Conservation (phyloP, 805 yeast genomes). For the Saccharomycopsis sp. region DNA sequence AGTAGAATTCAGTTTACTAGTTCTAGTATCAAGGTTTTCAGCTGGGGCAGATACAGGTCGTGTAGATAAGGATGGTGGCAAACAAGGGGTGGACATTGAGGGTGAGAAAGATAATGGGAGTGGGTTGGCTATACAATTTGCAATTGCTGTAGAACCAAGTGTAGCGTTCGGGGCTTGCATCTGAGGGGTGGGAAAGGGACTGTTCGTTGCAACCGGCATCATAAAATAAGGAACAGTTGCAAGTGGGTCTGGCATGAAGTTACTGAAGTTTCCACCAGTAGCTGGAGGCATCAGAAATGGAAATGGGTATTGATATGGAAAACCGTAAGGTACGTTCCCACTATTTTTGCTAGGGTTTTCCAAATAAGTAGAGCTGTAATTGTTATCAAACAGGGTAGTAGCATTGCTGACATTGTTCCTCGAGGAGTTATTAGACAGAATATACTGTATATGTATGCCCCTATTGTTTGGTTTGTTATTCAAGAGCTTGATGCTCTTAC, state of each 20-base stretch:
- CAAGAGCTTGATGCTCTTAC: not conserved
- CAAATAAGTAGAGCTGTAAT: not conserved
- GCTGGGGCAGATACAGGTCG: not conserved
- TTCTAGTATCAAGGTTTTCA: not conserved
- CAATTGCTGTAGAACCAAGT: not conserved
- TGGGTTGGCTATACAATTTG: not conserved
- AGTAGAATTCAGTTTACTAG: not conserved
- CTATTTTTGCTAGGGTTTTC: not conserved
- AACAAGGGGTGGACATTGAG: not conserved
- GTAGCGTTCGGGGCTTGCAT: not conserved
- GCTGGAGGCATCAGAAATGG: not conserved
- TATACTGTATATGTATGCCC: not conserved
- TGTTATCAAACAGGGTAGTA: not conserved
- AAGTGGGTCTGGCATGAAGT: not conserved
- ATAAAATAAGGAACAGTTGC: not conserved
- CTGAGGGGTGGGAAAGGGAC: not conserved
- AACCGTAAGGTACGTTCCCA: not conserved
- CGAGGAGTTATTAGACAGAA: not conserved
- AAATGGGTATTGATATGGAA: not conserved
- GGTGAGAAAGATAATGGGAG: not conserved
- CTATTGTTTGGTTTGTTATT: not conserved
- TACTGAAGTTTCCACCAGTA: not conserved
- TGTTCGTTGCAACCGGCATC: not conserved
- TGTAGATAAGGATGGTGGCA: not conserved
- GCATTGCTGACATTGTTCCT: not conserved